These are phyloP conservation scores for Cyathus striatus DNA, from an alignment of 768 basidiomycete species.

Conservation along the genomic window DNA sequence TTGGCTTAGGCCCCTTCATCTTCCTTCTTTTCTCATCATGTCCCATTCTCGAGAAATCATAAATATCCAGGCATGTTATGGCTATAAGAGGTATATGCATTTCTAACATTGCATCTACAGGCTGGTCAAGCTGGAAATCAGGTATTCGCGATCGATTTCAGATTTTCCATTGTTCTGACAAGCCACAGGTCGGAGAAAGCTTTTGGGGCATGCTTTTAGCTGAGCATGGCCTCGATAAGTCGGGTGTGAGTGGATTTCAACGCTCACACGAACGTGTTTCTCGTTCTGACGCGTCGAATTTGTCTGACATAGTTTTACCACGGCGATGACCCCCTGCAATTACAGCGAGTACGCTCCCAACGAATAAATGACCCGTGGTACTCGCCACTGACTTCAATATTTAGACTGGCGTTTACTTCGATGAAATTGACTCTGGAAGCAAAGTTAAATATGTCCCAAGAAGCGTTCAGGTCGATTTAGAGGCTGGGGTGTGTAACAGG, in stretches of 20 bases:
- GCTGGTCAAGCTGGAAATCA: conserved; percentile 67
- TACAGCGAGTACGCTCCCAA: conserved; percentile 51
- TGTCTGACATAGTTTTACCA: conserved; percentile 48
- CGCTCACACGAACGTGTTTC: neutral
- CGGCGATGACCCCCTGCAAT: conserved; percentile 70
- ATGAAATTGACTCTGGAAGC: conserved; percentile 51
- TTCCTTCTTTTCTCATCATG: too few relatives aligned
- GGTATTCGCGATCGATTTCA: conserved; percentile 16
- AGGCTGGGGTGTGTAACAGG: conserved; percentile 78
- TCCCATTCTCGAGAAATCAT: conserved; percentile 67
- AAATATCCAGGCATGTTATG: conserved; percentile 62
- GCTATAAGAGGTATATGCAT: neutral
- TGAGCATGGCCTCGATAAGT: conserved; percentile 76
- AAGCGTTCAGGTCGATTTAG: conserved; percentile 87
- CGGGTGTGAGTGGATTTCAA: conserved; percentile 48
- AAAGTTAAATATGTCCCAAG: conserved; percentile 81
- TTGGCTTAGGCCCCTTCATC: too few relatives aligned
- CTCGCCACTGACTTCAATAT: neutral
- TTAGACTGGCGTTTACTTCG: conserved; percentile 81
- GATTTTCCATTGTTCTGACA: conserved; percentile 6
- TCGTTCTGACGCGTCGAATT: neutral
- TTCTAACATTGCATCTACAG: conserved; percentile 26
- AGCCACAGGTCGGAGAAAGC: conserved; percentile 59
- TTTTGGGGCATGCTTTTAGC: conserved; percentile 89
- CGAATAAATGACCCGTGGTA: neutral